phyloP scores from a whole-genome alignment of 805 yeast genomes.

The Hanseniaspora singularis region DNA sequence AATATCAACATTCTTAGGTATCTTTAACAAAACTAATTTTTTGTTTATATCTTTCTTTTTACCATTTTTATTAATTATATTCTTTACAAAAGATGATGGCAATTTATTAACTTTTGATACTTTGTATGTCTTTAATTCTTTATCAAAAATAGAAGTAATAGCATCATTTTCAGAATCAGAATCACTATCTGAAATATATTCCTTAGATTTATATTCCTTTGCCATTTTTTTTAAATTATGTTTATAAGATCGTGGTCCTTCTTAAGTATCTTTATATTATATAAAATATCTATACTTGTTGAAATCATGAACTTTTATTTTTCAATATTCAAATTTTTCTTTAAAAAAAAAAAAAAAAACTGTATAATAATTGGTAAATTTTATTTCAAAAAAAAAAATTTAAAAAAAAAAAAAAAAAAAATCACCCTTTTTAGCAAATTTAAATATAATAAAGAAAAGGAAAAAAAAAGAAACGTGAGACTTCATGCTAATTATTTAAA shows the following conservation, averaged over 20 bases:
- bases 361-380: too few relatives aligned
- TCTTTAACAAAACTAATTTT: constrained; percentile 3
- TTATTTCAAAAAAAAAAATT: too few relatives aligned
- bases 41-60: constrained; percentile 5
- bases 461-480: too few relatives aligned
- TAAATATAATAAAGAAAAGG: too few relatives aligned
- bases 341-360: too few relatives aligned
- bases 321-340: too few relatives aligned
- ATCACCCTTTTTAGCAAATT: too few relatives aligned
- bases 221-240: not conserved
- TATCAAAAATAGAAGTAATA: constrained; percentile 9
- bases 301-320: too few relatives aligned
- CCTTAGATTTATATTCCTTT: constrained; percentile 8
- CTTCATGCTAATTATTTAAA: too few relatives aligned
- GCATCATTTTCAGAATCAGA: constrained; percentile 7
- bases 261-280: too few relatives aligned
- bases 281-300: too few relatives aligned
- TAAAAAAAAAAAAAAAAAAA: too few relatives aligned
- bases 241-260: not conserved
- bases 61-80: constrained; percentile 3
- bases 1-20: constrained; percentile 8
- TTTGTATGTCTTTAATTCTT: constrained; percentile 11
- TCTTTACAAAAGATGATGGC: constrained; percentile 7
- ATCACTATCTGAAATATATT: constrained; percentile 11
- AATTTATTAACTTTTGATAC: constrained; percentile 6